Evolutionary conservation across 1,139 yeast genomes (phyloP), one percentile per base, ranked within the genome.

Genomic region (Meyerozyma carpophila): DNA sequence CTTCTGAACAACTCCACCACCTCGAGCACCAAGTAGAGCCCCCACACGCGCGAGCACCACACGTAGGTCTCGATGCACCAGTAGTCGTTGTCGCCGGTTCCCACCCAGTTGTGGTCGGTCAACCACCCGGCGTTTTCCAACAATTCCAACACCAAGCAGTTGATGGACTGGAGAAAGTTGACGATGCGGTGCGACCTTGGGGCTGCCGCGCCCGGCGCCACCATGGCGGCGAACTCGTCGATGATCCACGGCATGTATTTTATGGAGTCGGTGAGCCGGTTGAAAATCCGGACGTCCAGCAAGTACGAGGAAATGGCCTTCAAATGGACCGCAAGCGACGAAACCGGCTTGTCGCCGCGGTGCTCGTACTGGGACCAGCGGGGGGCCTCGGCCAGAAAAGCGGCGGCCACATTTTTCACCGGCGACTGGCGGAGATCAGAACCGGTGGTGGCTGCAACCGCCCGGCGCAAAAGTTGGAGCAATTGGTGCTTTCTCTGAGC

Each of bases 81-180:
- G 52, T 63, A 67, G 43, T 54, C 52, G 52, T 73, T 66, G 49
- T 74, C 75, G 32, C 55, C 51, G 18, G 79, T 76, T 7, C 71
- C 68, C 2, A 77, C 64, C 79, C 81, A 78, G 49, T 74, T 67
- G 53, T 78, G 82, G 41, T 77, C 82, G 2, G 78, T 71, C 37
- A 75, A 61, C 77, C 81, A 79, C 2, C 82, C 83, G n/a, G 74
- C 71, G 45, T 78, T 77, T 51, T 79, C 84, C 37, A 78, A 59
- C 6, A 77, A 63, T 55, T 79, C 83, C 49, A 73, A 62, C 4
- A 69, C 60, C 41, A 72, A 60, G 49, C 77, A 72, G 47, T 72
- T 72, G 44, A 73, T 47, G 2, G 77, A 61, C 52, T 73, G 77
- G 26, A 65, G 52, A 32, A 71, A 60, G 49, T 71, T 71, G 46